Percentiles rank a stretch among this genome's conserved stretches.
Evolutionary conservation across 2,329 filamentous ascomycete genomes (phyloP).

Genomic region (Colletotrichum tropicicola): DNA sequence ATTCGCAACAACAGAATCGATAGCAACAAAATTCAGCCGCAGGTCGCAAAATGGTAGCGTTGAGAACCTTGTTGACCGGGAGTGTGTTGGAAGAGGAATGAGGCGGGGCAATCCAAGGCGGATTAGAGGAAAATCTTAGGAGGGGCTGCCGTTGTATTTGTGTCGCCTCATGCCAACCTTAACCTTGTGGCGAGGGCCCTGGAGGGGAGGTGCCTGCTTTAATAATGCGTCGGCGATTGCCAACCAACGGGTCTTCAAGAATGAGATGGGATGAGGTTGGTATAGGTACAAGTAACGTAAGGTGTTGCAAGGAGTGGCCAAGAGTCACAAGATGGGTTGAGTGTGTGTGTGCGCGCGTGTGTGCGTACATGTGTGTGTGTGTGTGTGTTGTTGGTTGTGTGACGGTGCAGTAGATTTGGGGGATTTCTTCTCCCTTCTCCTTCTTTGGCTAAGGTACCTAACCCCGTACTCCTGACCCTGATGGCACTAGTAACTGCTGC

Average conservation of each 20-base stretch:
- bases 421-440: no score
- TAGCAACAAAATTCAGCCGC: not conserved
- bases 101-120: conserved; percentile 15
- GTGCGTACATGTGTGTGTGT: not conserved
- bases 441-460: not conserved
- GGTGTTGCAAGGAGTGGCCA: conserved; percentile 24
- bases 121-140: not conserved
- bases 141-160: conserved; percentile 12
- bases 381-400: no score
- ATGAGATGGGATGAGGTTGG: conserved; percentile 21
- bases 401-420: no score
- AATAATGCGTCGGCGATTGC: conserved; percentile 8
- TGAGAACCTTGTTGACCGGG: conserved; percentile 17
- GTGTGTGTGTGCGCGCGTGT: no score
- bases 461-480: no score
- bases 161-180: conserved; percentile 25
- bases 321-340: conserved; percentile 16
- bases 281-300: conserved; percentile 19
- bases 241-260: conserved; percentile 10
- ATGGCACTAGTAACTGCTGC: not conserved
- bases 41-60: conserved; percentile 3
- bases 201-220: conserved; percentile 19
- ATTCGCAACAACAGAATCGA: not conserved
- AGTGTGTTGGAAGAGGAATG: conserved; percentile 13
- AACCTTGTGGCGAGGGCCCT: not conserved